These are phyloP conservation scores for Cyclotella choctawhatcheeana DNA, from an alignment of 108 stramenopile genomes.

Conservation along the genomic window DNA sequence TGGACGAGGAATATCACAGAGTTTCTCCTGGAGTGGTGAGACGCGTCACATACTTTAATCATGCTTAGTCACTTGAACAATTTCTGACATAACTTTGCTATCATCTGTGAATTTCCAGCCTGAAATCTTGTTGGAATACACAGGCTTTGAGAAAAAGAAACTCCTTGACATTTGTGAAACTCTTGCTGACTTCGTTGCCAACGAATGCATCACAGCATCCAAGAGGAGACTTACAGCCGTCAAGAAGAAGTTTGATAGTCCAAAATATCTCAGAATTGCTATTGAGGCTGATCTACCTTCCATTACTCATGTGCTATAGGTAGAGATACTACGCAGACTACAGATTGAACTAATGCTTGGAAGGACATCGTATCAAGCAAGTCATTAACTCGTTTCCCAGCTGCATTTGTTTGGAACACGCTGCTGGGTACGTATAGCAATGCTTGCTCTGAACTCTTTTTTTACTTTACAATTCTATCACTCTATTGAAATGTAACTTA, in stretches of 20 bases:
- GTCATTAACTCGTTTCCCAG: neutral
- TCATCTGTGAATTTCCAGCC: constrained; percentile 35
- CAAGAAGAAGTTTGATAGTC: constrained; percentile 66
- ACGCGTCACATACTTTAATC: neutral
- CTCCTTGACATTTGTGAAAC: constrained; percentile 37
- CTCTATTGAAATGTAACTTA: constrained; percentile 14
- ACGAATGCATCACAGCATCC: constrained; percentile 57
- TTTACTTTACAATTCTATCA: constrained; percentile 9
- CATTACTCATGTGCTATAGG: constrained; percentile 1
- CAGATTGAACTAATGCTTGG: constrained; percentile 11
- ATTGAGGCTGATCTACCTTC: constrained; percentile 42
- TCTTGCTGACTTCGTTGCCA: constrained; percentile 59
- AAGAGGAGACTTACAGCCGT: constrained; percentile 63
- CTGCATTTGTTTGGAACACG: constrained; percentile 9
- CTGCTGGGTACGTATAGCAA: neutral
- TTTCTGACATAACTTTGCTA: neutral
- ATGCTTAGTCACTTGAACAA: constrained; percentile 9
- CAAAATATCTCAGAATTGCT: constrained; percentile 58
- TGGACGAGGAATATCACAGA: constrained; percentile 27
- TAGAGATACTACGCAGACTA: neutral
- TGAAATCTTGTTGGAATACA: constrained; percentile 65
- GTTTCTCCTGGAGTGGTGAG: constrained; percentile 50
- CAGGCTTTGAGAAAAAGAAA: constrained; percentile 52
- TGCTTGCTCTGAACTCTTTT: neutral
- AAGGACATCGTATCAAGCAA: neutral